These are phyloP conservation scores for Inga laurina DNA, from an alignment of 306 rosid genomes.

Conservation along the genomic window DNA sequence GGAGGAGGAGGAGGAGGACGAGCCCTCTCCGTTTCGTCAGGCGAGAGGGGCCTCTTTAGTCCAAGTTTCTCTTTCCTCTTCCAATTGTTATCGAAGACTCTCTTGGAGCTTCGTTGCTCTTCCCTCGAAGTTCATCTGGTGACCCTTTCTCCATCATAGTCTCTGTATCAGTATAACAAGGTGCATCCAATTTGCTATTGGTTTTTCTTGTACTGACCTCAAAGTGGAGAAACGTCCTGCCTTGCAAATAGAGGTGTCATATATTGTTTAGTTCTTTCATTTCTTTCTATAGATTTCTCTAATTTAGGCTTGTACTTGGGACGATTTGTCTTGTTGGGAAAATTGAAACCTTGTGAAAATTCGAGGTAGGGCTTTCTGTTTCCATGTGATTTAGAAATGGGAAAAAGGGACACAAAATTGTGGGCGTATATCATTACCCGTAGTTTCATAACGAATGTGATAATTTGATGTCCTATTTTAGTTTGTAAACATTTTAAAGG, in stretches of 20 bases:
- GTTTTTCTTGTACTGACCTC: not conserved
- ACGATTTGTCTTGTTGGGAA: not conserved
- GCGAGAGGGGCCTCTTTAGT: not conserved
- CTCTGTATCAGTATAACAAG: not conserved
- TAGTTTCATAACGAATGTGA: not conserved
- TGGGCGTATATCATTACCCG: not conserved
- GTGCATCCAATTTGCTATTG: not conserved
- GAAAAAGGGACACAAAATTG: not conserved
- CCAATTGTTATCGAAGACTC: no score
- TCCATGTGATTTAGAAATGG: not conserved
- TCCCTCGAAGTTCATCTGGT: not conserved
- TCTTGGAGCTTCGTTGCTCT: not conserved
- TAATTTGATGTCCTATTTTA: not conserved
- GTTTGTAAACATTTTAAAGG: not conserved
- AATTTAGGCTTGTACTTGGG: not conserved
- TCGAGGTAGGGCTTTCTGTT: slow-evolving; percentile 5
- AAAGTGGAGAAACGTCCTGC: not conserved
- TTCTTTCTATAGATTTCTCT: not conserved
- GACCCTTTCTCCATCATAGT: not conserved
- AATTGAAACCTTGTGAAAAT: not conserved
- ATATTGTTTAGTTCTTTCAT: not conserved
- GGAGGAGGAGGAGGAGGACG: no score
- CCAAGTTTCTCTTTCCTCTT: no score
- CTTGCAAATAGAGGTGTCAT: not conserved
- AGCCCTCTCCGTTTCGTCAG: no score